Percentiles rank a stretch among this genome's conserved stretches.
phyloP scores from a whole-genome alignment of 2,329 filamentous ascomycete species.

The Cladosporium sp. region DNA sequence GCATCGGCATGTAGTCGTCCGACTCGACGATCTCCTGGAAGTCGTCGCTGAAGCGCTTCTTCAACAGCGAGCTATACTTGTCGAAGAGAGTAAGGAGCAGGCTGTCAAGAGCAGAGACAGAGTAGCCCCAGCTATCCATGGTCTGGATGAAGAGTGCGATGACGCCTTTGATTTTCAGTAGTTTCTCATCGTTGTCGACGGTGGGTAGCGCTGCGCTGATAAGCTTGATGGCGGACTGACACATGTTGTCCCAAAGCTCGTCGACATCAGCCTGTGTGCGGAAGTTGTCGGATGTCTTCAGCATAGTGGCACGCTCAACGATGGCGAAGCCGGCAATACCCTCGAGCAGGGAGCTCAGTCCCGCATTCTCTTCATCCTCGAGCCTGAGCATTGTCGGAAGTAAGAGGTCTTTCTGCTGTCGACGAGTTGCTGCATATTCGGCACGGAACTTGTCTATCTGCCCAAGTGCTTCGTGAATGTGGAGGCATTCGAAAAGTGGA shows the following conservation, averaged over 20 bases:
- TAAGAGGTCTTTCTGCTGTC: constrained; percentile 86
- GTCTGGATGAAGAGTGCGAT: constrained; percentile 95
- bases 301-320: constrained; percentile 91
- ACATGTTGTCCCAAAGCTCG: constrained; percentile 98
- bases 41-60: constrained; percentile 87
- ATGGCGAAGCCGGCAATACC: constrained; percentile 96
- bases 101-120: constrained; percentile 73
- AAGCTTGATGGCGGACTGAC: constrained; percentile 75
- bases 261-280: constrained; percentile 87
- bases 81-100: constrained; percentile 87
- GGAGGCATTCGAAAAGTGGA: constrained; percentile 87
- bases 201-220: constrained; percentile 74
- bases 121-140: constrained; percentile 95
- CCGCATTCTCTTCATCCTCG: constrained; percentile 75
- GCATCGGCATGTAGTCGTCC: constrained; percentile 99
- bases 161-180: constrained; percentile 92
- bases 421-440: constrained; percentile 87
- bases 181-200: constrained; percentile 80
- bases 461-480: constrained; percentile 92
- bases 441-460: constrained; percentile 86
- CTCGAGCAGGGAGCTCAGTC: constrained; percentile 85
- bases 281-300: constrained; percentile 69
- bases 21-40: constrained; percentile 89
- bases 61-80: constrained; percentile 88
- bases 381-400: constrained; percentile 73